These are phyloP conservation scores for Hypoxylon lienhwacheense DNA, from an alignment of 495 filamentous ascomycete species.

Conservation along the genomic window DNA sequence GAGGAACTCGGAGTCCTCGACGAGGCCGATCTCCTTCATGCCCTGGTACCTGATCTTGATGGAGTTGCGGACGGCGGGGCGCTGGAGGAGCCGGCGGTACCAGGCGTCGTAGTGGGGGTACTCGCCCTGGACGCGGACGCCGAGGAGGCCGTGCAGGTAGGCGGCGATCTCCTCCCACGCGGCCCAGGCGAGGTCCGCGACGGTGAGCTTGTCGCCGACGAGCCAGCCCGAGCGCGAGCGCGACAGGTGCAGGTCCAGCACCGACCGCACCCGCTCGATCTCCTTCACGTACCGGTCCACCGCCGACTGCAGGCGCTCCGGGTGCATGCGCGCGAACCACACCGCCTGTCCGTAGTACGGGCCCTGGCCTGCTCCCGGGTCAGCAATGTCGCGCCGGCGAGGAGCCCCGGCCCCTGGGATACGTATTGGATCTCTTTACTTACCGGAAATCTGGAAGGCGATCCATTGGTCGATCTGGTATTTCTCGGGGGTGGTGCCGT, in stretches of 20 bases:
- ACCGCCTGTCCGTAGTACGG: slow-evolving; percentile 52
- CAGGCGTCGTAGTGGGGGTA: slow-evolving; percentile 40
- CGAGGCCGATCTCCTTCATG: background rate
- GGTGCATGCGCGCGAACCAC: slow-evolving; percentile 45
- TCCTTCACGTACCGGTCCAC: slow-evolving; percentile 52
- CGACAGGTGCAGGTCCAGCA: slow-evolving; percentile 50
- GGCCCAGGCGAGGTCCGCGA: slow-evolving; percentile 61
- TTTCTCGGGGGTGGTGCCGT: slow-evolving; percentile 35
- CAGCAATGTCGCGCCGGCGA: background rate
- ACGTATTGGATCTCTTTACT: too few relatives aligned
- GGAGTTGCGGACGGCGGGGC: slow-evolving; percentile 27
- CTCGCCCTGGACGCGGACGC: slow-evolving; percentile 22
- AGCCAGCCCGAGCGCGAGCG: slow-evolving; percentile 55
- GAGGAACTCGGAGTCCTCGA: background rate
- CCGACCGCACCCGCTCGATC: slow-evolving; percentile 47
- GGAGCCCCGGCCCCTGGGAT: background rate
- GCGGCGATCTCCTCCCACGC: slow-evolving; percentile 50
- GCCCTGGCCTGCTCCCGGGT: slow-evolving; percentile 43
- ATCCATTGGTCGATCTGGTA: slow-evolving; percentile 45
- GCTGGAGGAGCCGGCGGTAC: slow-evolving; percentile 33
- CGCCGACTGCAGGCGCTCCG: slow-evolving; percentile 45
- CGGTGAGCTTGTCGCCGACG: slow-evolving; percentile 61
- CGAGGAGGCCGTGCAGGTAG: slow-evolving; percentile 6
- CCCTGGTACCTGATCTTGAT: slow-evolving; percentile 3
- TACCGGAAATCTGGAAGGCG: slow-evolving; percentile 48